A percentile compares a stretch with the other conserved stretches of the same genome.
These are phyloP conservation scores for Metarhizium brunneum DNA, from an alignment of 2,329 filamentous ascomycete species.

Conservation along the genomic window DNA sequence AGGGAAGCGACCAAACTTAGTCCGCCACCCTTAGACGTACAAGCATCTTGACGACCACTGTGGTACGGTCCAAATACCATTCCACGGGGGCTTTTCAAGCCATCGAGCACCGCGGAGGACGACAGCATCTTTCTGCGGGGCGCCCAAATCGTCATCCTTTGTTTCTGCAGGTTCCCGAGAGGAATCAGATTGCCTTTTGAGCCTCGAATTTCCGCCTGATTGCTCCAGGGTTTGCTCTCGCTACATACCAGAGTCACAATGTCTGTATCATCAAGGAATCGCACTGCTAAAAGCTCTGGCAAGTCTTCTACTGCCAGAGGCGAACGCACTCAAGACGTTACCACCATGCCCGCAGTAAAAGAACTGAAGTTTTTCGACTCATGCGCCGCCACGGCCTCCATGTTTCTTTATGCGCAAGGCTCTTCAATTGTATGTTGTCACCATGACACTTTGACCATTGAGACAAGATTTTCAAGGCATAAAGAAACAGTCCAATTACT, in stretches of 20 bases:
- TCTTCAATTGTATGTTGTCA: conserved; percentile 77
- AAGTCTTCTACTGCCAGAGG: conserved; percentile 38
- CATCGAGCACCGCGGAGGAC: conserved; percentile 9
- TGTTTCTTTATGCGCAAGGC: conserved; percentile 83
- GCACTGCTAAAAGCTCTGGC: conserved; percentile 49
- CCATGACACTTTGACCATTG: conserved; percentile 85
- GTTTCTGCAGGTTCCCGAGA: conserved; percentile 12
- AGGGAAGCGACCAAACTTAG: conserved; percentile 4
- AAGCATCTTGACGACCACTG: conserved; percentile 19
- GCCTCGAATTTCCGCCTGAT: conserved; percentile 16
- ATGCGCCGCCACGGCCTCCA: conserved; percentile 81
- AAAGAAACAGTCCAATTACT: conserved; percentile 75
- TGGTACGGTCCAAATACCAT: conserved; percentile 32
- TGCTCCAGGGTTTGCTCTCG: conserved; percentile 8
- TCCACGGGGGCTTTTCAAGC: conserved; percentile 20
- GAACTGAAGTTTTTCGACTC: conserved; percentile 62
- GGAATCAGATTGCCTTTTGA: conserved; percentile 1
- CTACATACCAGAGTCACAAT: conserved; percentile 34
- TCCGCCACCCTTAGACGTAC: conserved; percentile 4
- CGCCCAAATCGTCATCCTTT: conserved; percentile 7
- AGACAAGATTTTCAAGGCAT: conserved; percentile 77
- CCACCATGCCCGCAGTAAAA: conserved; percentile 38
- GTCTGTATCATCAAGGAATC: conserved; percentile 46
- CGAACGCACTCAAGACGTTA: conserved; percentile 38
- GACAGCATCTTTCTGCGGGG: conserved; percentile 12